Percentiles rank a stretch among this genome's conserved stretches.
phyloP scores from a whole-genome alignment of 2,329 filamentous ascomycete species.

The Trichoderma sp. region DNA sequence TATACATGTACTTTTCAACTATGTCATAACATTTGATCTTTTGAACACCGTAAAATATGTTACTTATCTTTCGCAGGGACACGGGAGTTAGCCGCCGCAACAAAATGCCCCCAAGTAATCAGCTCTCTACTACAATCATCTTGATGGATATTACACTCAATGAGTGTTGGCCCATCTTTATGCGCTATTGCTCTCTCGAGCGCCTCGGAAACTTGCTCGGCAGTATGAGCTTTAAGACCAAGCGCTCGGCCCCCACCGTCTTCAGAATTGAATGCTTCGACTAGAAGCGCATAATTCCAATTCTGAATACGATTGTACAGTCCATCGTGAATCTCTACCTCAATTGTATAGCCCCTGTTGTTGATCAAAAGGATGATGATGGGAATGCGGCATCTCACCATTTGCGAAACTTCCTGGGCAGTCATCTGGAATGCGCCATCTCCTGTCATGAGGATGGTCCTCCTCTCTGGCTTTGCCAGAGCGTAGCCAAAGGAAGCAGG shows the following conservation, averaged over 20 bases:
- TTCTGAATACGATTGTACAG: background rate
- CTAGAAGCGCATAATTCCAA: background rate
- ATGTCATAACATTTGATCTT: background rate
- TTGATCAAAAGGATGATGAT: conserved; percentile 22
- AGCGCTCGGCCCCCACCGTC: background rate
- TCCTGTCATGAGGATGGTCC: conserved; percentile 15
- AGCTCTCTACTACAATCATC: background rate
- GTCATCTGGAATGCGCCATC: conserved; percentile 24
- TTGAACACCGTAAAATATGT: background rate
- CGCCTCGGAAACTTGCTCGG: background rate
- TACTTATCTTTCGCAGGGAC: background rate
- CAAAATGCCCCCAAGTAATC: background rate
- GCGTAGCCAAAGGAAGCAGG: conserved; percentile 19
- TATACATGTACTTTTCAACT: background rate
- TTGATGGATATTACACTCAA: background rate
- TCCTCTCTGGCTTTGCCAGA: background rate
- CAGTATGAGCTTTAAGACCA: background rate
- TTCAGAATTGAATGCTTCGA: background rate
- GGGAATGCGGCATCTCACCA: conserved; percentile 20
- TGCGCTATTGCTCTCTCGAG: background rate
- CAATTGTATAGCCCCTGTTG: background rate
- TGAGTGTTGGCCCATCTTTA: background rate
- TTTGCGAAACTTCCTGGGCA: conserved; percentile 22
- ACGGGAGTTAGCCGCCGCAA: background rate
- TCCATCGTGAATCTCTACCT: background rate